Evolutionary conservation across 2,329 filamentous ascomycete genomes (phyloP).

Genomic region (Colletotrichum sp.): DNA sequence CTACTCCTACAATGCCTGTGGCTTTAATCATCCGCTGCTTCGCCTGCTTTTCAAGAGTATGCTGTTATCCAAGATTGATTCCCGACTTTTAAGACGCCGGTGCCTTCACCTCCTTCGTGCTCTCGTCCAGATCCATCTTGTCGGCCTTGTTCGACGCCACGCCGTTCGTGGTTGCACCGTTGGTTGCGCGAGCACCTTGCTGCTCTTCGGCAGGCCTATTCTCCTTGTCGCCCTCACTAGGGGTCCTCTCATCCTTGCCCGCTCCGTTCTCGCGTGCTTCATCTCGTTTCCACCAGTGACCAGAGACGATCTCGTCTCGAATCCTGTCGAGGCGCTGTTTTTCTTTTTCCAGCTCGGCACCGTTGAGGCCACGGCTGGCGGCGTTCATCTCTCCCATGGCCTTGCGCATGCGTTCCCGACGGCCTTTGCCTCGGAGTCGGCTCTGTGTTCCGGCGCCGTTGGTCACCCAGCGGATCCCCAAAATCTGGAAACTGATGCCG

Average conservation of each 20-base stretch:
- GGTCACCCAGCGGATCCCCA: slow-evolving; percentile 83
- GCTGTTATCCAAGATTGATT: not conserved
- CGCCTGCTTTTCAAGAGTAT: not conserved
- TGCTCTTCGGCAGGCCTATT: slow-evolving; percentile 38
- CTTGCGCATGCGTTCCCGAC: slow-evolving; percentile 61
- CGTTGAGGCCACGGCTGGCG: slow-evolving; percentile 21
- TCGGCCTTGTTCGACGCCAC: not conserved
- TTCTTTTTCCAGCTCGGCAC: slow-evolving; percentile 11
- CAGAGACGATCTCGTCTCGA: slow-evolving; percentile 32
- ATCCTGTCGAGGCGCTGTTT: slow-evolving; percentile 25
- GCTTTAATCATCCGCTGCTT: not conserved
- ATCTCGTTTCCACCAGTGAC: slow-evolving; percentile 38
- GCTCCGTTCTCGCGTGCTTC: slow-evolving; percentile 23
- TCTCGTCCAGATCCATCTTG: slow-evolving; percentile 3
- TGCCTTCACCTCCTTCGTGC: not conserved
- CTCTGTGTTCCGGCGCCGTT: slow-evolving; percentile 69
- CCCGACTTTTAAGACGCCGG: not conserved
- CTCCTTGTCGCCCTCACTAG: slow-evolving; percentile 52
- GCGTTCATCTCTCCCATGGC: slow-evolving; percentile 58
- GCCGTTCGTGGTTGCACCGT: not conserved
- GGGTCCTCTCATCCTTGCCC: slow-evolving; percentile 32
- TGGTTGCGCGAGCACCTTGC: not conserved
- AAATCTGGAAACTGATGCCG: slow-evolving; percentile 87
- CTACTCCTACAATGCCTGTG: slow-evolving; percentile 14
- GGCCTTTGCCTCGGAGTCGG: slow-evolving; percentile 59